Evolutionary conservation across 148 eudicot species (phyloP).

Genomic region (Mesembryanthemum crystallinum): DNA sequence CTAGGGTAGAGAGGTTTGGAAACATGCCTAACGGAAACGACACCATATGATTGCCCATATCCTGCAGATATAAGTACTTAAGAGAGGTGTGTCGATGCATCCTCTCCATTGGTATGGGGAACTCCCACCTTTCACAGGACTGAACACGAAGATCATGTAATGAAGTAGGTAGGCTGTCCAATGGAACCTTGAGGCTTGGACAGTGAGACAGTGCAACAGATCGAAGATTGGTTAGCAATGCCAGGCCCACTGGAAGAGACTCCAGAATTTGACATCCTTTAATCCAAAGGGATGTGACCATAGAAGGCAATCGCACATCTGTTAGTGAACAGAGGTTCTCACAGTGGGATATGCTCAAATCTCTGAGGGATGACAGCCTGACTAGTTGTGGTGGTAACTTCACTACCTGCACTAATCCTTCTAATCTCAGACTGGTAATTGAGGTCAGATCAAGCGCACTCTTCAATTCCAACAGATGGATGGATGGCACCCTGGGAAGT

Average conservation of each 20-base stretch:
- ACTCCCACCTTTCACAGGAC: neutral
- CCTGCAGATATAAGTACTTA: neutral
- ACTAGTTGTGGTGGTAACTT: neutral
- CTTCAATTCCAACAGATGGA: neutral
- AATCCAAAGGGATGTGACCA: neutral
- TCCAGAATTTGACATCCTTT: neutral
- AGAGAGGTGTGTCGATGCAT: neutral
- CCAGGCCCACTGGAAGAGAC: conserved; percentile 1
- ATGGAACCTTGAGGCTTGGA: neutral
- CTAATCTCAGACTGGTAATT: neutral
- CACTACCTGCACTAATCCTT: neutral
- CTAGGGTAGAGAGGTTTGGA: too few species aligned
- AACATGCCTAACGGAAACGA: neutral
- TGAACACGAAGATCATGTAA: neutral
- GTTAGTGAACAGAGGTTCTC: neutral
- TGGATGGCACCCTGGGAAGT: neutral
- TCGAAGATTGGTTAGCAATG: neutral
- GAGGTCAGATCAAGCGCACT: neutral
- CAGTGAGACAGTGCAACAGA: neutral
- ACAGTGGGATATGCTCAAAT: neutral
- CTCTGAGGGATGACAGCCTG: neutral
- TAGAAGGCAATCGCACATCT: neutral
- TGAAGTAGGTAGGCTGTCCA: neutral
- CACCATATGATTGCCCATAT: neutral
- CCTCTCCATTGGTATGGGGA: neutral